A percentile compares a stretch with the other conserved stretches of the same genome.
phyloP scores from a whole-genome alignment of 768 basidiomycete genomes.

The Gyrodon lividus region DNA sequence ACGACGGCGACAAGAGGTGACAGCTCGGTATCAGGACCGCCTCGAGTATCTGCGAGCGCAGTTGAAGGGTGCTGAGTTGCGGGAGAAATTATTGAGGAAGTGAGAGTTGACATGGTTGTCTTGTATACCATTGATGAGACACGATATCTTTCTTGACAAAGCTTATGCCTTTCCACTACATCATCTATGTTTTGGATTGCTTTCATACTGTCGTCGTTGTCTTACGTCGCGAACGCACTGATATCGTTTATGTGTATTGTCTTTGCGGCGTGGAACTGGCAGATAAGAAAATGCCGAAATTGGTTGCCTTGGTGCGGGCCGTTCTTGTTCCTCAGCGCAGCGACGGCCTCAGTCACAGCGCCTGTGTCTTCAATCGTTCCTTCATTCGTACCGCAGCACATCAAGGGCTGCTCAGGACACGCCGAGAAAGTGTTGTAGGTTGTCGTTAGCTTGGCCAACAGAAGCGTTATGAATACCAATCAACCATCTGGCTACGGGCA shows the following conservation, averaged over 20 bases:
- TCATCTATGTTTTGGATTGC: constrained; percentile 12
- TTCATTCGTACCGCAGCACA: background rate
- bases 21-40: constrained; percentile 67
- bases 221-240: background rate
- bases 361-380: background rate
- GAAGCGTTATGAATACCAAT: constrained; percentile 11
- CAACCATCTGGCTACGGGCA: constrained; percentile 18
- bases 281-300: background rate
- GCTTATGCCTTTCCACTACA: background rate
- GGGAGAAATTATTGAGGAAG: constrained; percentile 74
- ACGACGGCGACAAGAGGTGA: constrained; percentile 67
- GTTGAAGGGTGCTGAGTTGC: constrained; percentile 79
- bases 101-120: constrained; percentile 26
- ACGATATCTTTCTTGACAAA: constrained; percentile 4
- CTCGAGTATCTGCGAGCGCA: constrained; percentile 80
- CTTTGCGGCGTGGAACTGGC: background rate
- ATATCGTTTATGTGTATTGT: background rate
- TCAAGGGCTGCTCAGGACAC: background rate
- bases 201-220: constrained; percentile 13
- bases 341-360: background rate
- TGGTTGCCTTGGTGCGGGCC: no score
- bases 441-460: background rate
- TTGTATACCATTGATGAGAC: background rate
- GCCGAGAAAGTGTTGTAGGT: background rate
- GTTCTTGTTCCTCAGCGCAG: no score